Conservation (phyloP, 2,329 filamentous ascomycete species). For the Phaeosphaeria sp. region DNA sequence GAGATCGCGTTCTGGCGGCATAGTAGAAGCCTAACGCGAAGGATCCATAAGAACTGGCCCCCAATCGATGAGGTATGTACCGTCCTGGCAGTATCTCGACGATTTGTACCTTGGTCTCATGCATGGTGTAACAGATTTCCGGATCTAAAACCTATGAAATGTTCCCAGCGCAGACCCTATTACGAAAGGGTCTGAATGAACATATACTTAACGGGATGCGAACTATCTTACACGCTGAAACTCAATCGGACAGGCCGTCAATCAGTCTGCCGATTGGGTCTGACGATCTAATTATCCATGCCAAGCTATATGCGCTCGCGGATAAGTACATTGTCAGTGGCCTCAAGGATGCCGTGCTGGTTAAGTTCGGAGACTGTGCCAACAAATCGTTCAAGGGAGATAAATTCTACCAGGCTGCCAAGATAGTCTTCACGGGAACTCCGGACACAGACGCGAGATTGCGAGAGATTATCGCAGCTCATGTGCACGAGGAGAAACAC, state of each 20-base stretch:
- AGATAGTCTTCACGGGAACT: constrained; percentile 7
- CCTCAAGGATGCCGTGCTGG: constrained; percentile 1
- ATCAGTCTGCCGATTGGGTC: background rate
- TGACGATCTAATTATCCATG: constrained; percentile 5
- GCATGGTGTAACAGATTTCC: background rate
- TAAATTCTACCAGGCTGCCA: constrained; percentile 3
- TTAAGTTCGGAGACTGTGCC: constrained; percentile 6
- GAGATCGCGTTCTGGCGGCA: no score
- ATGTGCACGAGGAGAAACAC: constrained; percentile 1
- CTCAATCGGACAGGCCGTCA: no score
- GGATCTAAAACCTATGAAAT: background rate
- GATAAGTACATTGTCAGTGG: constrained; percentile 16
- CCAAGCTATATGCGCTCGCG: constrained; percentile 15
- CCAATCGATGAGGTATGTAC: no score
- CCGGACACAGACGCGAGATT: constrained; percentile 7
- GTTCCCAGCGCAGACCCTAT: no score
- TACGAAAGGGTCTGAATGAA: no score
- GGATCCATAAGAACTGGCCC: no score
- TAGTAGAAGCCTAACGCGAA: no score
- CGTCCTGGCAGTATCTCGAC: no score
- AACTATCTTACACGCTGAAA: no score
- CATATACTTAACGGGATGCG: no score
- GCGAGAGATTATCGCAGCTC: constrained; percentile 10
- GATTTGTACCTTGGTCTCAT: no score
- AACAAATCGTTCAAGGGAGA: background rate